Evolutionary conservation across 768 basidiomycete species (phyloP).

Genomic region (Boletus pseudopeckii): DNA sequence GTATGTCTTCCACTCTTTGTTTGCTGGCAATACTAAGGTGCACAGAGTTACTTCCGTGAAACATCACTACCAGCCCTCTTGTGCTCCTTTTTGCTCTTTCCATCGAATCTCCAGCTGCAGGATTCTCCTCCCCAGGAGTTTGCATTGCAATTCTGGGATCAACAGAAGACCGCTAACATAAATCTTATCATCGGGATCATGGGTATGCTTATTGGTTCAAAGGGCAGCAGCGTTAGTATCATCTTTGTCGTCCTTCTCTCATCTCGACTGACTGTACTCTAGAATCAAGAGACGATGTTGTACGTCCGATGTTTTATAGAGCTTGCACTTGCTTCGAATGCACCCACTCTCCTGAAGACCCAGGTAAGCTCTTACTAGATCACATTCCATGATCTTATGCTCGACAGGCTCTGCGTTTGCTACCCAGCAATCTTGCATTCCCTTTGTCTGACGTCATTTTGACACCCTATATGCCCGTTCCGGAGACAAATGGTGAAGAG

Average conservation of each 20-base stretch:
- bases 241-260: neutral
- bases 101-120: conserved; percentile 54
- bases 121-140: conserved; percentile 80
- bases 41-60: conserved; percentile 94
- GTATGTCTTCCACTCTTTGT: conserved; percentile 37
- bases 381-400: conserved; percentile 28
- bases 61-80: conserved; percentile 68
- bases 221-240: conserved; percentile 56
- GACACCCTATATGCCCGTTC: conserved; percentile 72
- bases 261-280: conserved; percentile 3
- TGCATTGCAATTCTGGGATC: conserved; percentile 94
- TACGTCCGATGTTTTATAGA: conserved; percentile 82
- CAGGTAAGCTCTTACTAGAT: conserved; percentile 48
- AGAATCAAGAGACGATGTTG: conserved; percentile 56
- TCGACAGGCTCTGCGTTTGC: conserved; percentile 51
- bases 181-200: conserved; percentile 78
- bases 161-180: conserved; percentile 81
- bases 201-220: conserved; percentile 77
- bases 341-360: conserved; percentile 82
- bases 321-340: conserved; percentile 89
- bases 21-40: conserved; percentile 14
- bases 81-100: conserved; percentile 68
- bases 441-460: conserved; percentile 65
- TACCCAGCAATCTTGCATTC: conserved; percentile 54
- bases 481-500: conserved; percentile 85